Evolutionary conservation across 805 yeast genomes (phyloP).

Genomic region (Lipomyces chichibuensis): DNA sequence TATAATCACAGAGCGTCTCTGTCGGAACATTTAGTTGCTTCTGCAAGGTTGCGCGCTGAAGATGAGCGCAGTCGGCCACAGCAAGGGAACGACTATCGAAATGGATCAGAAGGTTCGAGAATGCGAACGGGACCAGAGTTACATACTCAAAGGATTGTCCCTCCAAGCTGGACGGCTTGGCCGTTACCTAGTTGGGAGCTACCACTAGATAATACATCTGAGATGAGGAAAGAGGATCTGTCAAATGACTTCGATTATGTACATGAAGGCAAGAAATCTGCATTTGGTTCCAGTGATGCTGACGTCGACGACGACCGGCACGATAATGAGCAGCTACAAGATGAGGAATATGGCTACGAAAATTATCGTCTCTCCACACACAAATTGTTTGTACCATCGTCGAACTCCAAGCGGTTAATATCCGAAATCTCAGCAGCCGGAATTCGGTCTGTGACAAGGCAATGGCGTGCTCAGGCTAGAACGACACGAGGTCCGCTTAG

Average conservation of each 20-base stretch:
- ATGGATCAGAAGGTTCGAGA: background rate
- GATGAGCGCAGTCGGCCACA: background rate
- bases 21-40: conserved; percentile 24
- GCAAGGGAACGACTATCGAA: background rate
- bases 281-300: background rate
- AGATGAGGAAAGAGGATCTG: background rate
- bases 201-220: background rate
- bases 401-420: conserved; percentile 7
- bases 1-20: conserved; percentile 16
- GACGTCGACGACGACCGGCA: background rate
- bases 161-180: conserved; percentile 25
- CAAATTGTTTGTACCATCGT: conserved; percentile 10
- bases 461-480: background rate
- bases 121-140: background rate
- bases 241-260: conserved; percentile 1
- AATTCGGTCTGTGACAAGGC: conserved; percentile 11
- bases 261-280: background rate
- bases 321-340: background rate
- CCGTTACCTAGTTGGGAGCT: conserved; percentile 16
- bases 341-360: conserved; percentile 14
- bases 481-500: background rate
- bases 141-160: background rate
- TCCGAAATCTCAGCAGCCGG: conserved; percentile 22
- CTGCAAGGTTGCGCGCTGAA: conserved; percentile 8
- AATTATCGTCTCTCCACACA: conserved; percentile 9